Base-by-base conservation (phyloP, 2,329 filamentous ascomycete species). In the Corynespora cassiicola region DNA sequence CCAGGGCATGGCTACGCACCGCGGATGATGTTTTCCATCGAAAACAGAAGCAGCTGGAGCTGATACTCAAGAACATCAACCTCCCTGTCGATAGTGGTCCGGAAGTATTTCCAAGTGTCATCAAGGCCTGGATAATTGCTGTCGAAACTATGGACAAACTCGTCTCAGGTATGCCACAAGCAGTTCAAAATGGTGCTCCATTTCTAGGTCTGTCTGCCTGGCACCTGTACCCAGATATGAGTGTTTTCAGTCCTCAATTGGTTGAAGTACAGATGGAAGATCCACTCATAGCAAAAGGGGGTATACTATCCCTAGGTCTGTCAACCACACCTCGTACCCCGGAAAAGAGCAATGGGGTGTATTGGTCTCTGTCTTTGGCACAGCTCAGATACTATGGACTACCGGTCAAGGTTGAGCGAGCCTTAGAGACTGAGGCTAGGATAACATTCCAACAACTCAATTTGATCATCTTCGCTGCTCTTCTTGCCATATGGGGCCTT, bases 151-250 rank as follows among this genome's bases (percentile, higher is more conserved):
- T 52, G 14, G 46, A 50, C 4, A 27, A 34, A 3, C 30, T 52
- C n/a, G 7, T 50, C 4, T 12, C 18, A 2, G 46, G 49, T 1
- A 22, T n/a, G 9, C 39, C 49, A 6, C 43, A 50, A 26, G 8
- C 20, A 6, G 21, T 49, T 2, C 18, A 35, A 17, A 19, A 38
- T 12, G 47, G 47, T 19, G 33, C 36, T 2, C 19, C 38, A 2
- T 27, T 51, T 3, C n/a, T 54, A 2, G 50, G 31, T 5, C 12
- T 54, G 10, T 31, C 45, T 5, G 25, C 50, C 10, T 54, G 47
- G 50, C 50, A 54, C 28, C 29, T 54, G 2, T 54, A 51, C 30
- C 50, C 50, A 1, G 24, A 51, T n/a, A 33, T 54, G 22, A 20
- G 29, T 6, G 21, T 49, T 3, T 28, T 40, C 10, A 15, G 14